Conservation (phyloP, 2,329 filamentous ascomycete species). For the Aspergillus transmontanensis region DNA sequence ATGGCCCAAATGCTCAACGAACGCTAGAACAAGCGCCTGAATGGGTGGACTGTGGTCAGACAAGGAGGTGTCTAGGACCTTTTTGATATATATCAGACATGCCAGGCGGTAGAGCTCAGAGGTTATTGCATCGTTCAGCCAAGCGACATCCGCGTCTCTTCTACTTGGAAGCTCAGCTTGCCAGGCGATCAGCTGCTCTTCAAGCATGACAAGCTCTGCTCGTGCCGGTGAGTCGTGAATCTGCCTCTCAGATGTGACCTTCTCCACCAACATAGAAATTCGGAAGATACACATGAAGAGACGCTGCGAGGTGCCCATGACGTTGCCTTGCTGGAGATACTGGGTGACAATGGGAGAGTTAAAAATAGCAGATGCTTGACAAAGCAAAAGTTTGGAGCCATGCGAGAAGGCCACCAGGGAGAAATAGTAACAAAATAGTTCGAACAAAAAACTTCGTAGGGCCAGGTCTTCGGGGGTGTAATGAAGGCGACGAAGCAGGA, state of each 20-base stretch:
- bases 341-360: background rate
- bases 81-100: conserved; percentile 5
- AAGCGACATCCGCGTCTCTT: background rate
- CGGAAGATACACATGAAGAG: conserved; percentile 10
- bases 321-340: background rate
- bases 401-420: conserved; percentile 9
- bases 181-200: background rate
- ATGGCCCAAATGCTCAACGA: background rate
- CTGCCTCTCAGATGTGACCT: background rate
- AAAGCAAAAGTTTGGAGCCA: background rate
- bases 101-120: conserved; percentile 11
- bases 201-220: background rate
- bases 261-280: background rate
- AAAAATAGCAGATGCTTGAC: conserved; percentile 1
- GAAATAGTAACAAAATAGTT: conserved; percentile 15
- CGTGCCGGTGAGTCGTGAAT: background rate
- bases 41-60: background rate
- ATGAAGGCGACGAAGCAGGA: conserved; percentile 4
- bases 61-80: background rate
- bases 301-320: conserved; percentile 9
- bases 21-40: background rate
- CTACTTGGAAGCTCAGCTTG: background rate
- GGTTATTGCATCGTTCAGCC: conserved; percentile 3
- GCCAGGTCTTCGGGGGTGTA: background rate
- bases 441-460: conserved; percentile 5